Evolutionary conservation across 495 filamentous ascomycete species (phyloP).

Genomic region (Podospora sp.): DNA sequence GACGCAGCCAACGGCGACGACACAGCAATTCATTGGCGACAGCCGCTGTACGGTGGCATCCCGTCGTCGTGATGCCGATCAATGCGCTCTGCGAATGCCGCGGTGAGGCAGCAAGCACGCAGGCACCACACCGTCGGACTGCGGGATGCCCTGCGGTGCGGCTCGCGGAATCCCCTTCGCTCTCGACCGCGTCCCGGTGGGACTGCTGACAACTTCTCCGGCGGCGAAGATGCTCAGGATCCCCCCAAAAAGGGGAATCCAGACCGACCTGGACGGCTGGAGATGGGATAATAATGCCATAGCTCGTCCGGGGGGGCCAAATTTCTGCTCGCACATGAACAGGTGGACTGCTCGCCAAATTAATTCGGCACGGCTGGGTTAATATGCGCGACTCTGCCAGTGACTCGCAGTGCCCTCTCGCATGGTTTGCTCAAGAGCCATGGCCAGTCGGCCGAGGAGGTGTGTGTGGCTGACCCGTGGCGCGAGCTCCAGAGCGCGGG

Average conservation of each 20-base stretch:
- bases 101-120: not conserved
- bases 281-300: slow-evolving; percentile 35
- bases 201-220: not conserved
- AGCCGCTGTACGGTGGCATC: not conserved
- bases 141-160: slow-evolving; percentile 7
- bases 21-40: slow-evolving; percentile 25
- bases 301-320: slow-evolving; percentile 12
- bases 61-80: slow-evolving; percentile 22
- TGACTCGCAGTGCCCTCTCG: not conserved
- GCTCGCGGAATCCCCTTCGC: slow-evolving; percentile 14
- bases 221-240: slow-evolving; percentile 1
- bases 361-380: slow-evolving; percentile 33
- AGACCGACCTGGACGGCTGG: slow-evolving; percentile 32
- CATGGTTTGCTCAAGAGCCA: not conserved
- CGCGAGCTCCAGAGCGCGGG: not conserved
- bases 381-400: slow-evolving; percentile 38
- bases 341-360: slow-evolving; percentile 33
- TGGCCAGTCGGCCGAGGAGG: not conserved
- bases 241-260: slow-evolving; percentile 13
- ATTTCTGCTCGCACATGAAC: slow-evolving; percentile 32
- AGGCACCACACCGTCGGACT: not conserved
- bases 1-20: slow-evolving; percentile 11
- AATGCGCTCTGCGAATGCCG: slow-evolving; percentile 21
- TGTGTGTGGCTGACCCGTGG: slow-evolving; percentile 13
- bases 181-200: not conserved